Evolutionary conservation across 176 grass and related monocot genomes (phyloP).

Genomic region (Triticum monococcum): DNA sequence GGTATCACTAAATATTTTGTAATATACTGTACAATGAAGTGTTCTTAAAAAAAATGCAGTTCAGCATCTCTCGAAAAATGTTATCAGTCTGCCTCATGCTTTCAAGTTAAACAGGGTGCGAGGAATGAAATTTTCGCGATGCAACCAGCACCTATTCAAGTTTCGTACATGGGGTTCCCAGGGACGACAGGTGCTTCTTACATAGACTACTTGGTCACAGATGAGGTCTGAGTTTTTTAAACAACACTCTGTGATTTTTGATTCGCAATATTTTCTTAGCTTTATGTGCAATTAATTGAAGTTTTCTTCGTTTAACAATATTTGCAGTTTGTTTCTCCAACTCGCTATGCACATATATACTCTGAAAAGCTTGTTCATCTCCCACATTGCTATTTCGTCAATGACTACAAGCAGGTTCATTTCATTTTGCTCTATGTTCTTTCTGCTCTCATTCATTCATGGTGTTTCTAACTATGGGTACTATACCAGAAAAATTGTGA

Average conservation of each 20-base stretch:
- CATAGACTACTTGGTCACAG: conserved; percentile 70
- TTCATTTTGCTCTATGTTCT: not conserved
- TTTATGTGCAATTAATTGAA: not conserved
- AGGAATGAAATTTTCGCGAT: conserved; percentile 79
- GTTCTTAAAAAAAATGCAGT: not conserved
- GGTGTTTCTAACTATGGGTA: not conserved
- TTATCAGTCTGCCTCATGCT: not conserved
- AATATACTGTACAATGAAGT: not conserved
- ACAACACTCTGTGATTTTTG: not conserved
- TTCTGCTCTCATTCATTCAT: not conserved
- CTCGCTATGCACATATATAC: conserved; percentile 55
- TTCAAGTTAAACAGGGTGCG: conserved; percentile 45
- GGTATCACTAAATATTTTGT: not conserved
- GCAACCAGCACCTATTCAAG: conserved; percentile 69
- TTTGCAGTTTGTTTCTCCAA: conserved; percentile 19
- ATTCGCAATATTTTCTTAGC: conserved; percentile 14
- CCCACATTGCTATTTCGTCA: conserved; percentile 81
- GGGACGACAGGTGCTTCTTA: conserved; percentile 71
- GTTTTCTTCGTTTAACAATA: conserved; percentile 2
- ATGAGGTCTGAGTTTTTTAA: conserved; percentile 36
- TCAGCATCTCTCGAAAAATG: not conserved
- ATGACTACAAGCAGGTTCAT: conserved; percentile 71
- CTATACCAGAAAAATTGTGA: conserved; percentile 19
- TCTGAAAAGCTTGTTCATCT: conserved; percentile 83
- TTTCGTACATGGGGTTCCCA: conserved; percentile 75